Evolutionary conservation across 2,329 filamentous ascomycete genomes (phyloP).

Genomic region (Fusarium sublunatum): DNA sequence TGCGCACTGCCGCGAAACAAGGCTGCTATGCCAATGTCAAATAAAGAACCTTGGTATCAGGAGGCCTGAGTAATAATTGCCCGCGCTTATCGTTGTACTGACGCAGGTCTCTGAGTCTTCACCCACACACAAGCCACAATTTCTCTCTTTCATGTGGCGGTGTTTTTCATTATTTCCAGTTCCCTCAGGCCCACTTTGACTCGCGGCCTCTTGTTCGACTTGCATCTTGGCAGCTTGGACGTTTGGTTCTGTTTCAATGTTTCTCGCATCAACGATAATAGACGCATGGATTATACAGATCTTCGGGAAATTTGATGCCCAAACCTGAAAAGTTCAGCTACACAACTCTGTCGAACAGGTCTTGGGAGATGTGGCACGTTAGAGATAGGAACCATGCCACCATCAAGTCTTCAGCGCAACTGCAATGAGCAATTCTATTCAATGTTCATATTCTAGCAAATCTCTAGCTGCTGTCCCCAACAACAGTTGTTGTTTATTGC

Average conservation of each 20-base stretch:
- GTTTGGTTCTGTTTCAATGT: slow-evolving; percentile 30
- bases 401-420: no score
- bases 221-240: slow-evolving; percentile 23
- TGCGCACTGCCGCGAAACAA: slow-evolving; percentile 36
- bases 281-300: no score
- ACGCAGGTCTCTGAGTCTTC: slow-evolving; percentile 5
- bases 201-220: slow-evolving; percentile 40
- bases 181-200: slow-evolving; percentile 34
- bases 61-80: neutral
- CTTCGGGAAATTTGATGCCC: neutral
- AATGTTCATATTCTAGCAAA: no score
- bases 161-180: slow-evolving; percentile 32
- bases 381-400: no score
- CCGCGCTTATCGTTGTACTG: slow-evolving; percentile 27
- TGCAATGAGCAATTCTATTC: no score
- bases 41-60: neutral
- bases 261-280: slow-evolving; percentile 6
- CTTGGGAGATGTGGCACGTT: no score
- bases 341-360: no score
- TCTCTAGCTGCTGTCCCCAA: no score
- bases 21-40: neutral
- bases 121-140: slow-evolving; percentile 30
- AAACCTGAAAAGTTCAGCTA: neutral
- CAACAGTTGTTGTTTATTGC: no score
- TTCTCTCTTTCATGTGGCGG: slow-evolving; percentile 19